Evolutionary conservation across 2,329 filamentous ascomycete genomes (phyloP), one percentile per base, ranked within the genome.

Genomic region (Cyclaneusma minus): DNA sequence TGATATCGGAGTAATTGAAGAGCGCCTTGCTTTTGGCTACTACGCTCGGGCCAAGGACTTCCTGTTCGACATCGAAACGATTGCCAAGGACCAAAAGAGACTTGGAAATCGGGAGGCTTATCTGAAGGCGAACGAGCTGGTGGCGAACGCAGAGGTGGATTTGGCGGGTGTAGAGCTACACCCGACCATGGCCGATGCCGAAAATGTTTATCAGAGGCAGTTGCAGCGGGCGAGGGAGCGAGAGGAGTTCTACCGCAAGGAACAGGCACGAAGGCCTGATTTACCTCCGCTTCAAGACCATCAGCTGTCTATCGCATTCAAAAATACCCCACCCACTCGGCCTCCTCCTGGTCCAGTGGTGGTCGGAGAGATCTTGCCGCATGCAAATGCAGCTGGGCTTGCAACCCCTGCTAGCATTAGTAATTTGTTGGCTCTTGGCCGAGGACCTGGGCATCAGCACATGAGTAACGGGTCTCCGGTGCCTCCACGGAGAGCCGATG

Each of bases 11-110:
- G 87, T 79, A 1, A 94, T 98, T 28, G 89, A 98, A 55, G 84
- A 93, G 48, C 75, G 89, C n/a, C 60, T 98, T 17, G 91, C 84
- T 4, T 95, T 98, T 48, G 89, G 89, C 4, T 98, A 83, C 52
- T 98, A 98, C 52, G 82, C 84, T 40, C 72, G 85, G 7, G 82
- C 85, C 0, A 76, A 76, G 41, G 87, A 94, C 47, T 98, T 94
- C 45, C 54, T 92, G 26, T 73, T 74, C 21, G 89, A 98, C 47
- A 81, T 95, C 42, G 81, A 77, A 47, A 69, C 75, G 18, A 58
- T 98, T 4, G 76, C 77, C 13, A 87, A 82, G 47, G 89, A 98
- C 52, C 75, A 85, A 7, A 80, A 74, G 45, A 74, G 72, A 7
- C 67, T 74, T 31, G 81, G 78, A n/a, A 87, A 95, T 42, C 72